phyloP scores from a whole-genome alignment of 2,329 filamentous ascomycete species.

The Aspergillus bombycis region DNA sequence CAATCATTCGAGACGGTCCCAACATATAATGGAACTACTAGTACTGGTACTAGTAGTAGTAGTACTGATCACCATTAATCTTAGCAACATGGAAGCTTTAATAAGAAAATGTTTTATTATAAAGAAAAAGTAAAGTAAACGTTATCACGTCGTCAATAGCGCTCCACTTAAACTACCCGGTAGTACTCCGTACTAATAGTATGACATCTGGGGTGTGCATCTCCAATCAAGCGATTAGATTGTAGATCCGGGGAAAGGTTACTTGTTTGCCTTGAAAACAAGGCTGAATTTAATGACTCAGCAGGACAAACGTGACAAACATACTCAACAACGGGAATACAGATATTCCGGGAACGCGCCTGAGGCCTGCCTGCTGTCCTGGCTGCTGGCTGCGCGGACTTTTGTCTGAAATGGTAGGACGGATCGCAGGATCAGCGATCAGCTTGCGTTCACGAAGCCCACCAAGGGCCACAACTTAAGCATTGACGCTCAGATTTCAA shows the following conservation, averaged over 20 bases:
- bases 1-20: background rate
- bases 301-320: constrained; percentile 15
- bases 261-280: background rate
- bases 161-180: background rate
- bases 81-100: background rate
- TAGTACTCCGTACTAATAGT: background rate
- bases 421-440: constrained; percentile 25
- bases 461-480: constrained; percentile 19
- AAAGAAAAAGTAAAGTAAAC: background rate
- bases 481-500: constrained; percentile 17
- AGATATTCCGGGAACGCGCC: constrained; percentile 26
- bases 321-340: constrained; percentile 1
- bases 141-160: background rate
- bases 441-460: constrained; percentile 18
- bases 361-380: constrained; percentile 19
- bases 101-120: background rate
- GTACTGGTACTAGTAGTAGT: too few relatives aligned
- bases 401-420: constrained; percentile 26
- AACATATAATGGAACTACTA: background rate
- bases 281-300: background rate
- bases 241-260: background rate
- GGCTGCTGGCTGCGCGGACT: constrained; percentile 20
- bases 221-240: background rate
- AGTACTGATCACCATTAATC: background rate
- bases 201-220: background rate